Evolutionary conservation across 2,329 filamentous ascomycete species (phyloP).

Genomic region (Alternaria sp.): DNA sequence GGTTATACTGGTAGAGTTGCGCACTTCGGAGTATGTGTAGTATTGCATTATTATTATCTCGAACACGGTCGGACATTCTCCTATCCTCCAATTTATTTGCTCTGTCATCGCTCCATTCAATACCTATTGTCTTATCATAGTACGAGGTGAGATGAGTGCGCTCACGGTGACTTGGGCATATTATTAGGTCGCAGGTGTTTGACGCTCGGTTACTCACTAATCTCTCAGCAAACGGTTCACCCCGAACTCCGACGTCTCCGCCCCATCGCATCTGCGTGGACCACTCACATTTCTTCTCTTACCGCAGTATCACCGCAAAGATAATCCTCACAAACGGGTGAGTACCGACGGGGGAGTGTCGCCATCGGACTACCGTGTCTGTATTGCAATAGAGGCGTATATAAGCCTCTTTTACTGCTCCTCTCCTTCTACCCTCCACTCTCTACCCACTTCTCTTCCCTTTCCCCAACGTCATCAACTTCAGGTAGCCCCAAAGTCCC

Average conservation of each 20-base stretch:
- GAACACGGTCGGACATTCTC: no score
- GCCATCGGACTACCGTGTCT: not conserved
- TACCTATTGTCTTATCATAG: not conserved
- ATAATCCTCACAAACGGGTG: not conserved
- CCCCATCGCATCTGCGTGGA: not conserved
- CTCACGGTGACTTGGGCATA: no score
- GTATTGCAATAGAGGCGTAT: not conserved
- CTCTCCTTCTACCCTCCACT: not conserved
- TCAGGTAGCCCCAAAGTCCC: not conserved
- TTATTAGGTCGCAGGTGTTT: not conserved
- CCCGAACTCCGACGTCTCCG: not conserved
- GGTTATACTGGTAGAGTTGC: not conserved
- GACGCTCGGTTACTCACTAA: not conserved
- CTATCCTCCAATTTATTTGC: fast-evolving
- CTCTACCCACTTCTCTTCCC: not conserved
- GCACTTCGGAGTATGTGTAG: not conserved
- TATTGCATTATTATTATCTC: not conserved
- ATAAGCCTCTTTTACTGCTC: not conserved
- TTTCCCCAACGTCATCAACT: not conserved
- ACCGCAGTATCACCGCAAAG: not conserved
- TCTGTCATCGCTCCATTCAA: not conserved
- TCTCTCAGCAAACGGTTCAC: not conserved
- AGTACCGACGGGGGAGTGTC: not conserved
- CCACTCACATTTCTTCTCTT: not conserved
- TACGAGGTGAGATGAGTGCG: no score